Conservation (phyloP, 106 monocot species). For the Amphibolis antarctica region DNA sequence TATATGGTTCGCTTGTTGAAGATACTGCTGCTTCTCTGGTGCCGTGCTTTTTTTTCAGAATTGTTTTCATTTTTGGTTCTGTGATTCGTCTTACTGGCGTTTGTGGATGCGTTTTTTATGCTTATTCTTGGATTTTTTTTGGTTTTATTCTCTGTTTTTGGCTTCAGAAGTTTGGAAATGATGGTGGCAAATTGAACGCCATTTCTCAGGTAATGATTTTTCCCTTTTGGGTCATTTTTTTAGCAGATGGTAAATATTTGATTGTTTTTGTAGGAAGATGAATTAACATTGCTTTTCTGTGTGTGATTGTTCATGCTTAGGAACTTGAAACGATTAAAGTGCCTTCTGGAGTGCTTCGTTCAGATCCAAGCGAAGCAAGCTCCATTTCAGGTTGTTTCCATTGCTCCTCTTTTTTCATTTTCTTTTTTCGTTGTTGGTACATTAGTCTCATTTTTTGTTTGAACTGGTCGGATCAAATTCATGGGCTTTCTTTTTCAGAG, state of each 20-base stretch:
- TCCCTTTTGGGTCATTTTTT: neutral
- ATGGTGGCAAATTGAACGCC: conserved; percentile 6
- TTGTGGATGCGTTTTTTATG: neutral
- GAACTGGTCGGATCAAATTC: neutral
- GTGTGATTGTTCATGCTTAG: conserved; percentile 9
- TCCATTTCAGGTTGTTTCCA: neutral
- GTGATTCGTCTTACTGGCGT: neutral
- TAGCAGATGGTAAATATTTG: neutral
- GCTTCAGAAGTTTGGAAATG: conserved; percentile 8
- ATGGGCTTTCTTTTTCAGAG: neutral
- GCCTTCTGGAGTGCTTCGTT: conserved; percentile 19
- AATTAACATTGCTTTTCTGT: neutral
- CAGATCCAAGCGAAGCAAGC: conserved; percentile 5
- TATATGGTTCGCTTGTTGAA: conserved; percentile 2
- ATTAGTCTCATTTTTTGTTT: neutral
- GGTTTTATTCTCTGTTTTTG: neutral
- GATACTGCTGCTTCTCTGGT: conserved; percentile 1
- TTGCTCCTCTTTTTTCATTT: neutral
- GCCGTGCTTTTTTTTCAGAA: neutral
- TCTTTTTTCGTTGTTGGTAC: too few species aligned
- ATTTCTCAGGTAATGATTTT: conserved; percentile 3
- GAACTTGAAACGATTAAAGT: conserved; percentile 25
- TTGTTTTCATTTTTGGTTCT: neutral
- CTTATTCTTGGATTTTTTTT: neutral
- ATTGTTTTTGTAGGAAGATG: too few species aligned